Conservation (phyloP, 1,139 yeast species). For the Yamadazyma dushanensis region DNA sequence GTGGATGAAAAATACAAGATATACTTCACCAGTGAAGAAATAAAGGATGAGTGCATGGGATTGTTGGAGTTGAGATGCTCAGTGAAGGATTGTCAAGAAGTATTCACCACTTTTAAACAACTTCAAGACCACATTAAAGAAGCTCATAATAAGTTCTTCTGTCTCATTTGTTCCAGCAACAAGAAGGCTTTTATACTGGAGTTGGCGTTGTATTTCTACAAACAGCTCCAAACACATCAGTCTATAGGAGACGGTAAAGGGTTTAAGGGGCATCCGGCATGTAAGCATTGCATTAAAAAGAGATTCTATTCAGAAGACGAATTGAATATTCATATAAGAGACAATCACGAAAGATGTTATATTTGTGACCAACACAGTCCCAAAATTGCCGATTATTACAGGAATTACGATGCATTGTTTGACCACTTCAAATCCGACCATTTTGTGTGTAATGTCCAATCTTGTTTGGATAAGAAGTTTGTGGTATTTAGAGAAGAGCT, state of each 20-base stretch:
- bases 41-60: slow-evolving; percentile 43
- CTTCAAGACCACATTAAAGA: slow-evolving; percentile 65
- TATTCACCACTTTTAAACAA: slow-evolving; percentile 50
- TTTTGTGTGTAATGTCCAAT: slow-evolving; percentile 73
- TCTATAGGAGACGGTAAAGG: slow-evolving; percentile 68
- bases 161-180: slow-evolving; percentile 73
- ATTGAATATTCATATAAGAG: slow-evolving; percentile 76
- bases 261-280: slow-evolving; percentile 85
- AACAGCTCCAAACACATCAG: slow-evolving; percentile 70
- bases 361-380: slow-evolving; percentile 78
- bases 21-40: slow-evolving; percentile 49
- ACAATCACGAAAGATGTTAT: slow-evolving; percentile 84
- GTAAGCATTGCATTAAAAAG: slow-evolving; percentile 74
- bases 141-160: slow-evolving; percentile 62
- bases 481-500: slow-evolving; percentile 88
- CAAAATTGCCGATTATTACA: slow-evolving; percentile 72
- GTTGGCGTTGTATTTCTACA: slow-evolving; percentile 58
- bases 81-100: slow-evolving; percentile 49
- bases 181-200: slow-evolving; percentile 80
- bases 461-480: slow-evolving; percentile 87
- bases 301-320: slow-evolving; percentile 91
- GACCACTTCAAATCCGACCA: slow-evolving; percentile 74
- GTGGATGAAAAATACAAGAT: slow-evolving; percentile 48
- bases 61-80: slow-evolving; percentile 64
- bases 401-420: slow-evolving; percentile 70